Evolutionary conservation across 2,329 filamentous ascomycete species (phyloP), one percentile per base, ranked within the genome.

Genomic region (Didymella pinodella): DNA sequence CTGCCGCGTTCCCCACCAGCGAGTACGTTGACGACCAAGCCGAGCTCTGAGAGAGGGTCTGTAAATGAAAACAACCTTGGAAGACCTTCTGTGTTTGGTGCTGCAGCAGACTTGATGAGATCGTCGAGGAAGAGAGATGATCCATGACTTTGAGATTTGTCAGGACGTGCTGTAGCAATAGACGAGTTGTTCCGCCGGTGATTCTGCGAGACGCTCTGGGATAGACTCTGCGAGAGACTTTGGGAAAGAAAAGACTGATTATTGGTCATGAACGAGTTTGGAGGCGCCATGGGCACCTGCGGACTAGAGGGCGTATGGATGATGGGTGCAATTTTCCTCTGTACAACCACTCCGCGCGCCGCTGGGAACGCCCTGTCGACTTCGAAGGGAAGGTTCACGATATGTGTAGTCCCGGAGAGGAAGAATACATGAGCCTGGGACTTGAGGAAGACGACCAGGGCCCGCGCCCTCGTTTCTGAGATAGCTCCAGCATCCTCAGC

Each of bases 371-470:
- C 93, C 52, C 87, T 87, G 73, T 97, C 92, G 41, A 97, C 90
- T 78, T 98, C 93, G 72, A 99, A 99, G 1, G 94, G 94, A 72
- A 99, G 87, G 75, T 97, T 92, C 47, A 98, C 85, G 58, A 97
- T 87, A 83, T 99, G 91, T 72, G 87, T 95, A 32, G 92, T 89
- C 20, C 94, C 94, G 2, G 90, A 87, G 36, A 98, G 85, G 74
- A 96, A 97, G 81, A 93, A 96, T 65, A 99, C 87, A 74, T 98
- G 94, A 22, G 92, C 93, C 73, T 98, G 94, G 0, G 92, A 93
- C 78, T 91, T 93, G 65, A 99, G 86, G 66, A 98, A 90, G 48
- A 99, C 90, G 7, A 98, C 92, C 61, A 99, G 80, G 4, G 94
- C 93, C 73, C 69, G 81, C 73, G 64, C 76, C 40, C 60, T 70